phyloP scores from a whole-genome alignment of 257 asterid genomes.

The Ocimum tenuiflorum region DNA sequence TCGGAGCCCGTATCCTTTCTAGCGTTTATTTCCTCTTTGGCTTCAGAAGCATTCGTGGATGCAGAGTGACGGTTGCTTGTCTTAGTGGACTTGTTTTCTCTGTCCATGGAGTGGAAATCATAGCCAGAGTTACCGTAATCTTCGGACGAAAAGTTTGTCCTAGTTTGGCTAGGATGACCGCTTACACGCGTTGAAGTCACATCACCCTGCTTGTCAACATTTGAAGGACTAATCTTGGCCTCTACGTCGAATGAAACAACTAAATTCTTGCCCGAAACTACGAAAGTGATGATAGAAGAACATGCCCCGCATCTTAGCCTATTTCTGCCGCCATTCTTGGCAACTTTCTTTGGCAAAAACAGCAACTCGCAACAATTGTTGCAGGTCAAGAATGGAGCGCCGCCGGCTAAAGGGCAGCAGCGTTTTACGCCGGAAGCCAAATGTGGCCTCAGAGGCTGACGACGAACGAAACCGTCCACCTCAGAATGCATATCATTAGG shows the following conservation, averaged over 20 bases:
- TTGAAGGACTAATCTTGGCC: conserved; percentile 20
- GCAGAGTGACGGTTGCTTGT: conserved; percentile 33
- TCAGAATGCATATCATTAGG: conserved; percentile 51
- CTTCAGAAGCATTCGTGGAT: conserved; percentile 38
- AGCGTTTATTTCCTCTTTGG: conserved; percentile 31
- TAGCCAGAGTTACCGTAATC: conserved; percentile 57
- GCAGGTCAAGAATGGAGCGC: conserved; percentile 83
- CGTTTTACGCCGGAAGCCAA: conserved; percentile 25
- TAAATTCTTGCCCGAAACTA: conserved; percentile 37
- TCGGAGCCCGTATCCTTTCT: too few species aligned
- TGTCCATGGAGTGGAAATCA: conserved; percentile 57
- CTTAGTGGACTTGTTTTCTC: conserved; percentile 29
- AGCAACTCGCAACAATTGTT: conserved; percentile 59
- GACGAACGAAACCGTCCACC: conserved; percentile 28
- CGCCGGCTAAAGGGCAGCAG: conserved; percentile 68
- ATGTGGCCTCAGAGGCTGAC: conserved; percentile 37
- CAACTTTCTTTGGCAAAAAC: conserved; percentile 49
- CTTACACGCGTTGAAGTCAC: conserved; percentile 15
- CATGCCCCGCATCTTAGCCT: conserved; percentile 73
- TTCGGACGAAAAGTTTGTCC: conserved; percentile 44
- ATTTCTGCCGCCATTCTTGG: conserved; percentile 26
- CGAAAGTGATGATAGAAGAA: conserved; percentile 39
- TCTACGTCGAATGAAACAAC: conserved; percentile 32
- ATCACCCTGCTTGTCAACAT: conserved; percentile 18
- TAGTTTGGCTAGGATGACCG: conserved; percentile 26